Percentiles rank a stretch among this genome's conserved stretches.
These are phyloP conservation scores for Cladosporium sp. DNA, from an alignment of 2,329 filamentous ascomycete species.

Conservation along the genomic window DNA sequence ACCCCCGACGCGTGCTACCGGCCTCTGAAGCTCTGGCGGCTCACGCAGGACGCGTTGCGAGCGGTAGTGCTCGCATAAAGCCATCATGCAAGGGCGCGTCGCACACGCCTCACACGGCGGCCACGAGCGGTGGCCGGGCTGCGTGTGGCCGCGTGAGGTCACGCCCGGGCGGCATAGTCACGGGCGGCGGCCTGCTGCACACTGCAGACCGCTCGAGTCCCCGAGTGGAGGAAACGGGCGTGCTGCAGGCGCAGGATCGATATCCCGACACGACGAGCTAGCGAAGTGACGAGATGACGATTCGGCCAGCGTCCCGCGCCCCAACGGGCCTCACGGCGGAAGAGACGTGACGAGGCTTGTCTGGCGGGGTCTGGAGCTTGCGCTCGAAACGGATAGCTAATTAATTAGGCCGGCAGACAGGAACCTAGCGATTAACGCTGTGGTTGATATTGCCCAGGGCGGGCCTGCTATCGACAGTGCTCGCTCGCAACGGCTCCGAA, in stretches of 20 bases:
- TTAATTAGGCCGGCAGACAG: no score
- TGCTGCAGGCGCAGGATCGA: no score
- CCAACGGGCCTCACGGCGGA: conserved; percentile 7
- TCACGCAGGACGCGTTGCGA: conserved; percentile 9
- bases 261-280: not conserved
- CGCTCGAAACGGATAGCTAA: not conserved
- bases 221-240: no score
- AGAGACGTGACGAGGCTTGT: conserved; percentile 1
- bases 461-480: no score
- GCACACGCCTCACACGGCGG: conserved; percentile 13
- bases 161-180: not conserved
- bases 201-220: conserved; percentile 6
- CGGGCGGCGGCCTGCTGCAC: not conserved
- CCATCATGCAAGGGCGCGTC: conserved; percentile 17
- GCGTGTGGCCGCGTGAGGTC: not conserved
- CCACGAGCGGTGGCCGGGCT: conserved; percentile 18
- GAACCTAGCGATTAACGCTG: no score
- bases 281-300: not conserved
- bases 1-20: conserved; percentile 1
- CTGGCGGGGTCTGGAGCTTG: not conserved
- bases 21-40: not conserved
- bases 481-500: not conserved
- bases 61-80: conserved; percentile 21
- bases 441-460: no score
- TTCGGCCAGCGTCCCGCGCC: not conserved